These are phyloP conservation scores for Sambucus nigra DNA, from an alignment of 129 eudicot species.

Conservation along the genomic window DNA sequence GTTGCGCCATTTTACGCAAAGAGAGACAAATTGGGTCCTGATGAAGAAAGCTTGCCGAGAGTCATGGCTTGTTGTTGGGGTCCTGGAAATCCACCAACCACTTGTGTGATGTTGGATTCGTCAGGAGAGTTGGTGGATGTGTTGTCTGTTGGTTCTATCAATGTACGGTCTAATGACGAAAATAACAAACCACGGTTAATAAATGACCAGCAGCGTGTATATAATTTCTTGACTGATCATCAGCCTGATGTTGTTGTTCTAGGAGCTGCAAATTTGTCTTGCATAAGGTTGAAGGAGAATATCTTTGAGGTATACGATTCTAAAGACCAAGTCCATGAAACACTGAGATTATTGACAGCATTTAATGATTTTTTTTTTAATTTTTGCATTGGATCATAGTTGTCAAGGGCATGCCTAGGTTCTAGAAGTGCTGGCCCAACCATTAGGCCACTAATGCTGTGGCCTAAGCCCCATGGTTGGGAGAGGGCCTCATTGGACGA, in stretches of 20 bases:
- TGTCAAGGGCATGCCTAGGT: too few relatives aligned
- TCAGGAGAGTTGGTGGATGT: neutral
- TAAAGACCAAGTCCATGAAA: too few relatives aligned
- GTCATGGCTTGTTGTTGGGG: conserved; percentile 1
- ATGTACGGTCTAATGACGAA: neutral
- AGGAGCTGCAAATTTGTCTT: conserved; percentile 1
- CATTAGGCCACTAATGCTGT: too few relatives aligned
- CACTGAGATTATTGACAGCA: too few relatives aligned
- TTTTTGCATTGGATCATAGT: too few relatives aligned
- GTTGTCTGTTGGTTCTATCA: neutral
- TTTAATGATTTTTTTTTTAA: too few relatives aligned
- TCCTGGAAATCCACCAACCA: neutral
- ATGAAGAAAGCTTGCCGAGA: neutral
- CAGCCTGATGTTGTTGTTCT: conserved; percentile 1
- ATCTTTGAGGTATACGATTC: conserved; percentile 4
- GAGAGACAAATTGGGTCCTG: neutral
- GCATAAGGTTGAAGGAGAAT: neutral
- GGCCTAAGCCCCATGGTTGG: too few relatives aligned
- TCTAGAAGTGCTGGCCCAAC: too few relatives aligned
- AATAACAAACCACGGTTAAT: neutral
- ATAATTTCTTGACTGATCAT: neutral
- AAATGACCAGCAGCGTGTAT: neutral
- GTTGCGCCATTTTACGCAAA: neutral
- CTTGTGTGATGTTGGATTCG: neutral
- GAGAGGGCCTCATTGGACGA: too few relatives aligned